These are phyloP conservation scores for Penicillium bovifimosum DNA, from an alignment of 495 filamentous ascomycete genomes.

Conservation along the genomic window DNA sequence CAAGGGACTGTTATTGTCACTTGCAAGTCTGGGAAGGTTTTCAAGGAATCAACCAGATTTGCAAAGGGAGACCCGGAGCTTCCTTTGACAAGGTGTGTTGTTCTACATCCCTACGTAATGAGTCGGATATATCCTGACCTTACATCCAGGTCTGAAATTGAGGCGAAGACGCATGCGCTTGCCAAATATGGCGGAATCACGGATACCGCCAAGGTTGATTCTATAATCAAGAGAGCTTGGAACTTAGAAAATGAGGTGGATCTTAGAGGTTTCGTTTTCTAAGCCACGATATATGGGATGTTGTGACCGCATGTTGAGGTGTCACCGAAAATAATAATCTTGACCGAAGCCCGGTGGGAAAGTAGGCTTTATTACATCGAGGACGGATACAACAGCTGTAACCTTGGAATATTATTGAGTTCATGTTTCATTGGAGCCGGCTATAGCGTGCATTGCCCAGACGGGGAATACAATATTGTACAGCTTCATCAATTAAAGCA, in stretches of 20 bases:
- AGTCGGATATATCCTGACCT: not conserved
- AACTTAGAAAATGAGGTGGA: conserved; percentile 21
- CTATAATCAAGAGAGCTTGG: conserved; percentile 24
- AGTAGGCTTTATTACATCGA: too few relatives aligned
- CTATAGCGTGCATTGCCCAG: not conserved
- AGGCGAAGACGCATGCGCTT: conserved; percentile 21
- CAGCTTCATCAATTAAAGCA: conserved; percentile 25
- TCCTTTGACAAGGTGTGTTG: conserved; percentile 26
- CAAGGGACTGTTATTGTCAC: conserved; percentile 29
- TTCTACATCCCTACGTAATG: not conserved
- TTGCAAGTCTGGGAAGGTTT: conserved; percentile 22
- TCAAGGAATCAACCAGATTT: conserved; percentile 23
- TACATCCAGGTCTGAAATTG: conserved; percentile 22
- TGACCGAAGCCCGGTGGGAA: too few relatives aligned
- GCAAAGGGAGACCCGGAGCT: conserved; percentile 33
- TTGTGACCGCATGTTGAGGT: too few relatives aligned
- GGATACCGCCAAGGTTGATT: conserved; percentile 16
- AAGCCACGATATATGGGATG: not conserved
- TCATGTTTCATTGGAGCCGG: not conserved
- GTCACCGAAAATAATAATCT: not conserved
- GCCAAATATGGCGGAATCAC: conserved; percentile 24
- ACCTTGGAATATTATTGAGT: not conserved
- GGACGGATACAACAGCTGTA: too few relatives aligned
- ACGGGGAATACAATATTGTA: conserved; percentile 19
- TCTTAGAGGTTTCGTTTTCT: conserved; percentile 23